Conservation (phyloP, 768 basidiomycete genomes). For the Suillus lakei region DNA sequence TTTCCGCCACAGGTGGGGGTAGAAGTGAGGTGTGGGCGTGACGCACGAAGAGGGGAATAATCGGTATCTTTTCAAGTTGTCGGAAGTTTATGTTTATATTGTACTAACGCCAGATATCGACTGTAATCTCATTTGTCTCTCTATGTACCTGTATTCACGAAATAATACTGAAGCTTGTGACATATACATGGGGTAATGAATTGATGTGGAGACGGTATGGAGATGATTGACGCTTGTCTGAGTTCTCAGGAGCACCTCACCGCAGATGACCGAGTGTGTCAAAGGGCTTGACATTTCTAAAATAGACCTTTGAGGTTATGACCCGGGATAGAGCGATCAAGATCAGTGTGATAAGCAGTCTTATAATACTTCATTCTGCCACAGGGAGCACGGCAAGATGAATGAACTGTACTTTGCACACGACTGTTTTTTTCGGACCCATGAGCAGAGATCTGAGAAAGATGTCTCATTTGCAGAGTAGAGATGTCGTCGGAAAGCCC, state of each 20-base stretch:
- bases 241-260: background rate
- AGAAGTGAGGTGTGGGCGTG: background rate
- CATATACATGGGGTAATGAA: background rate
- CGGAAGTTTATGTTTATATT: background rate
- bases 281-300: background rate
- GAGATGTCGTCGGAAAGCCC: too few relatives aligned
- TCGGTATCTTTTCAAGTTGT: background rate
- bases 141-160: background rate
- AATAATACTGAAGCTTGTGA: background rate
- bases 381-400: background rate
- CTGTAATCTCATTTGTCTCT: background rate
- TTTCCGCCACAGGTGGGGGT: background rate
- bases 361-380: background rate
- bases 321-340: background rate
- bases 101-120: background rate
- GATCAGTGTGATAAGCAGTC: background rate
- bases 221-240: background rate
- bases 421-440: background rate
- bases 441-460: background rate
- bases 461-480: background rate
- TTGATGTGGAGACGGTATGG: background rate
- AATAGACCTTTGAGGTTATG: background rate
- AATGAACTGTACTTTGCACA: background rate
- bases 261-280: background rate
- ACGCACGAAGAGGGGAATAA: background rate